Base-by-base conservation (phyloP, 2,329 filamentous ascomycete genomes). In the Geosmithia putterillii region DNA sequence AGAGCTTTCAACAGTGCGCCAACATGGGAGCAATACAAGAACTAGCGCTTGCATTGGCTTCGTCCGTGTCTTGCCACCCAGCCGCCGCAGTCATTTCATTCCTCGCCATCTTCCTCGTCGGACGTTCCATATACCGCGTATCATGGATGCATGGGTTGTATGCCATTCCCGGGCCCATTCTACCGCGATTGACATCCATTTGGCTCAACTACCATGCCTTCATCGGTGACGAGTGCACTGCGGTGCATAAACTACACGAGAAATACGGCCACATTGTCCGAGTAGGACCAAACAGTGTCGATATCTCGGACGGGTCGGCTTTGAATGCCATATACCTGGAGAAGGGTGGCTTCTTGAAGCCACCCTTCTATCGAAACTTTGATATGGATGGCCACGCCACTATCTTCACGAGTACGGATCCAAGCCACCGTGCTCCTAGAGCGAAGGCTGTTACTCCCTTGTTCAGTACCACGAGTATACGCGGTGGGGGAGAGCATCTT, bases 341-440 rank as follows among this genome's bases (percentile, higher is more conserved):
- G 3, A 66, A 60, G 34, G 72, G 73, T 3, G 73, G 74, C 1
- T 76, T 78, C 43, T 53, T 57, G 1, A 78, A 79, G 51, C 62
- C 70, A 1, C 49, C 54, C 1, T 68, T 62, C 45, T 78, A 78
- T 51, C 54, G 56, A 1, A 78, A 77, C 48, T 77, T 77, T 49
- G 69, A 76, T 45, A 71, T 76, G 17, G 73, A 76, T 48, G 70
- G 69, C 1, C 69, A 71, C 49, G 55, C 63, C 22, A 72, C 71
- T 1, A 69, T 79, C 32, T 79, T 79, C 55, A 70, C 66, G 3
- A 65, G 61, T 0, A 57, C 62, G 17, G 61, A 67, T 44, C 55
- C 54, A 3, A 59, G 58, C 3, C 57, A 67, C 38, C 53, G 72
- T 10, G 62, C 60, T 3, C 47, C 55, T 4, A 55, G 72, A 39